A percentile compares a stretch with the other conserved stretches of the same genome.
phyloP scores from a whole-genome alignment of 495 filamentous ascomycete genomes.

The Neurospora tetrasperma region DNA sequence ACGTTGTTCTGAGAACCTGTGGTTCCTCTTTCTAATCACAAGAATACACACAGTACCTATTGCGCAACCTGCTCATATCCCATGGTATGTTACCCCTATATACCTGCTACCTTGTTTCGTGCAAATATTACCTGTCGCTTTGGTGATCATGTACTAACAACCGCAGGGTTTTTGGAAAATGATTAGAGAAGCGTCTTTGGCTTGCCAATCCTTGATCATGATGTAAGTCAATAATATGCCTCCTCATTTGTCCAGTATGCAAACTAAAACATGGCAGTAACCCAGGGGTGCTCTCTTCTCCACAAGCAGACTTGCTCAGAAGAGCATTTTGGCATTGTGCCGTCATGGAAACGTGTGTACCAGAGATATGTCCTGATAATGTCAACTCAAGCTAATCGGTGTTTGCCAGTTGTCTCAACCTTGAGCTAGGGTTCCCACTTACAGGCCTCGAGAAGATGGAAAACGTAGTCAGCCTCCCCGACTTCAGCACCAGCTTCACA shows the following conservation, averaged over 20 bases:
- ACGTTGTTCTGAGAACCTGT: not conserved
- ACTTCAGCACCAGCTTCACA: conserved; percentile 35
- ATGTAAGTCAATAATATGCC: conserved; percentile 24
- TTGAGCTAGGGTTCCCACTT: conserved; percentile 45
- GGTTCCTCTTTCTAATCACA: too few species aligned
- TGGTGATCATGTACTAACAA: conserved; percentile 3
- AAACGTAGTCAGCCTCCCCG: conserved; percentile 39
- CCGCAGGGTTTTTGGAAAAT: conserved; percentile 49
- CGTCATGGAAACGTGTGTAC: conserved; percentile 45
- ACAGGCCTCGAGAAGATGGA: conserved; percentile 44
- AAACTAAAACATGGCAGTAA: conserved; percentile 25
- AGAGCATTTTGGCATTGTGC: conserved; percentile 49
- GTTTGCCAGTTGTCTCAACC: conserved; percentile 33
- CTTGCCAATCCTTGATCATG: conserved; percentile 41
- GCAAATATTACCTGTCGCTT: not conserved
- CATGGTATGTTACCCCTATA: conserved; percentile 25
- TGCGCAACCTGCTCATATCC: conserved; percentile 41
- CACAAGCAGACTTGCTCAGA: conserved; percentile 40
- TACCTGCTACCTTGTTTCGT: not conserved
- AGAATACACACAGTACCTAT: conserved; percentile 32
- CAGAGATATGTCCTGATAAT: not conserved
- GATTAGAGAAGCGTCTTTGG: conserved; percentile 40
- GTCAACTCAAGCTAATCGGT: not conserved
- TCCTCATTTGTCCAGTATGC: not conserved
- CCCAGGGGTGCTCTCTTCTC: conserved; percentile 36